phyloP scores from a whole-genome alignment of 2,329 filamentous ascomycete species.

The Hypomyces perniciosus region DNA sequence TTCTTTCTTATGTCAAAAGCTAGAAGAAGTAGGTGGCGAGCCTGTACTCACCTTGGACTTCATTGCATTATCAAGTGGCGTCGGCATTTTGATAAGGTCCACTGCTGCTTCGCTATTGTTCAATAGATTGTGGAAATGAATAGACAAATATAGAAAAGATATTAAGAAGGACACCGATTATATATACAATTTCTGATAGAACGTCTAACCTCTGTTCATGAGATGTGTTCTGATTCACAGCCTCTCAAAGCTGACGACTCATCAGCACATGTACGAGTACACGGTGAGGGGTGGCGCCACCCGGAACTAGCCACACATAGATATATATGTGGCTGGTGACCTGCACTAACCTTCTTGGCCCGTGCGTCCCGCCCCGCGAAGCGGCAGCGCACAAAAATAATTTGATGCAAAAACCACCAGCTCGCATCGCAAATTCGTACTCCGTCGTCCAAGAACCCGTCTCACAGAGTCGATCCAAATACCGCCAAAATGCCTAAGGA shows the following conservation, averaged over 20 bases:
- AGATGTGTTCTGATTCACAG: slow-evolving; percentile 6
- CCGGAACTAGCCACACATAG: slow-evolving; percentile 4
- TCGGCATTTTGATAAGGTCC: slow-evolving; percentile 51
- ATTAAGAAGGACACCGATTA: background rate
- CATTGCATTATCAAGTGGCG: slow-evolving; percentile 60
- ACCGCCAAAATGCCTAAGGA: slow-evolving; percentile 91
- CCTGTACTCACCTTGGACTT: slow-evolving; percentile 56
- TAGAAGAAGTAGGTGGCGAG: background rate
- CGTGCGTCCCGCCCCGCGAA: slow-evolving; percentile 21
- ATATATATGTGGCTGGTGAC: slow-evolving; percentile 1
- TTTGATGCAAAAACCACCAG: slow-evolving; percentile 19
- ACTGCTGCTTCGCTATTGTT: background rate
- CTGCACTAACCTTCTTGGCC: slow-evolving; percentile 7
- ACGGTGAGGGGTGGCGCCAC: slow-evolving; percentile 13
- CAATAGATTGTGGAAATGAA: background rate
- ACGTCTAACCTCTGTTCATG: background rate
- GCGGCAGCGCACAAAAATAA: slow-evolving; percentile 23
- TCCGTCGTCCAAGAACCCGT: slow-evolving; percentile 15
- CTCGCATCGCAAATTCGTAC: slow-evolving; percentile 14
- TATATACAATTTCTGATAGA: background rate
- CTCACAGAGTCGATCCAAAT: slow-evolving; percentile 24
- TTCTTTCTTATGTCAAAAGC: background rate
- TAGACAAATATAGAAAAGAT: background rate
- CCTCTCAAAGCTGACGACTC: slow-evolving; percentile 1
- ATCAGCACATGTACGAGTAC: background rate